These are phyloP conservation scores for Aspergillus haitiensis DNA, from an alignment of 495 filamentous ascomycete species.

Conservation along the genomic window DNA sequence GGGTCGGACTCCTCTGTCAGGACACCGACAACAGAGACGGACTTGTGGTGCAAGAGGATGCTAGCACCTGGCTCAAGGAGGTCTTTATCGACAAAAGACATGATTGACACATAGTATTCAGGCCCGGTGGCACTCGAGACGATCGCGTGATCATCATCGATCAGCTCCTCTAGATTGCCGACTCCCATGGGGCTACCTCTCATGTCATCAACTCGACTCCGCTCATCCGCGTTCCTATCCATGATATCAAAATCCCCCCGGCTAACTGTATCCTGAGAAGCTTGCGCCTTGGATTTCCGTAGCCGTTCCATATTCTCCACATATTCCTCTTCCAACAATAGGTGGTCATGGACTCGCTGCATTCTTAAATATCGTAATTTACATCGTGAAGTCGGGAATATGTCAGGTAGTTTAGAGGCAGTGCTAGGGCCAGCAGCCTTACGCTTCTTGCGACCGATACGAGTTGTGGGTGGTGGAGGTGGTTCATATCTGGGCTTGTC, in stretches of 20 bases:
- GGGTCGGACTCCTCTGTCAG: conserved; percentile 96
- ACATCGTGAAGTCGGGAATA: conserved; percentile 94
- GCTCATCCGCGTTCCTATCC: conserved; percentile 88
- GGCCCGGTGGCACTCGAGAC: conserved; percentile 96
- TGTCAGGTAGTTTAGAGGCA: conserved; percentile 87
- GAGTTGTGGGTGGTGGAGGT: conserved; percentile 92
- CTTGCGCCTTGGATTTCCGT: conserved; percentile 86
- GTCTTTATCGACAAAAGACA: conserved; percentile 99
- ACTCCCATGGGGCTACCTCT: conserved; percentile 98
- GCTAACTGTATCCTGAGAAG: conserved; percentile 55
- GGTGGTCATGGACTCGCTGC: conserved; percentile 97
- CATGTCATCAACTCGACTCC: conserved; percentile 97
- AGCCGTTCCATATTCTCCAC: conserved; percentile 97
- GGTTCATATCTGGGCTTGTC: conserved; percentile 99
- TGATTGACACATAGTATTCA: conserved; percentile 99
- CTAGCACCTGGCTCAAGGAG: conserved; percentile 94
- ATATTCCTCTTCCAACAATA: conserved; percentile 96
- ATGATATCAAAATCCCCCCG: conserved; percentile 45
- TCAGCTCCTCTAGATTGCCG: conserved; percentile 96
- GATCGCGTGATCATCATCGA: conserved; percentile 99
- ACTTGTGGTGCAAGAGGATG: conserved; percentile 95
- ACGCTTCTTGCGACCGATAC: conserved; percentile 98
- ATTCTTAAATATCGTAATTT: conserved; percentile 95
- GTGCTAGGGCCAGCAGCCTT: conserved; percentile 89
- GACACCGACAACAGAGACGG: conserved; percentile 95